Base-by-base conservation (phyloP, 75 land plant species). In the Cryptomeria japonica region DNA sequence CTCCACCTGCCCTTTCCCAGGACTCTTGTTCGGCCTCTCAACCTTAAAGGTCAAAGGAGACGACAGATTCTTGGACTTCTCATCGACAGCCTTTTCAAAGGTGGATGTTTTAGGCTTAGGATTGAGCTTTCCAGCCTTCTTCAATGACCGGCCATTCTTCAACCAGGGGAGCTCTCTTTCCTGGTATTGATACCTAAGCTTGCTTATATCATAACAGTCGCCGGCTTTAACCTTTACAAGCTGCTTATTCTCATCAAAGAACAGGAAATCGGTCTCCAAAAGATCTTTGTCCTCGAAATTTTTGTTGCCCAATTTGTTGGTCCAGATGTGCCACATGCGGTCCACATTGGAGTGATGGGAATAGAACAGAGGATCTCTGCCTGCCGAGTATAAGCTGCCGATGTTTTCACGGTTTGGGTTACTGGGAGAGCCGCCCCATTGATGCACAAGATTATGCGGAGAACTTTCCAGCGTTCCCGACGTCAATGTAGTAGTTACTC, bases 331-430 rank as follows among this genome's bases (percentile, higher is more conserved):
- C 97, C 96, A 96, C 88, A 91, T 87, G 1, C 95, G 89, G 61
- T 94, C 97, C 51, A 94, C 84, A 87, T 96, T 94, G 8, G 89
- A 61, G 68, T 96, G 97, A 85, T 96, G 95, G 16, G 90, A 88
- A 82, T 39, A 94, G 89, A 96, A 94, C 36, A 93, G 87, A 1
- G 97, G 94, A 83, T 96, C 94, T 31, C 93, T 61, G 0, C 49
- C 93, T 0, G 97, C 93, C 0, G 94, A 90, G 88, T 90, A 91
- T 39, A 96, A 89, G 83, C 77, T 89, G 1, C 95, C 94, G 95
- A 96, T 96, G 90, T 96, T 88, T 73, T 93, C 93, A 15, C 38
- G n/a, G 85, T 92, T 93, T 3, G 94, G 93, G 55, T 87, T 89
- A 25, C 44, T 88, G 28, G 58, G 56, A 64, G 91, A 92, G 16